phyloP scores from a whole-genome alignment of 2,329 filamentous ascomycete genomes.

The Fusarium pseudoanthophilum region DNA sequence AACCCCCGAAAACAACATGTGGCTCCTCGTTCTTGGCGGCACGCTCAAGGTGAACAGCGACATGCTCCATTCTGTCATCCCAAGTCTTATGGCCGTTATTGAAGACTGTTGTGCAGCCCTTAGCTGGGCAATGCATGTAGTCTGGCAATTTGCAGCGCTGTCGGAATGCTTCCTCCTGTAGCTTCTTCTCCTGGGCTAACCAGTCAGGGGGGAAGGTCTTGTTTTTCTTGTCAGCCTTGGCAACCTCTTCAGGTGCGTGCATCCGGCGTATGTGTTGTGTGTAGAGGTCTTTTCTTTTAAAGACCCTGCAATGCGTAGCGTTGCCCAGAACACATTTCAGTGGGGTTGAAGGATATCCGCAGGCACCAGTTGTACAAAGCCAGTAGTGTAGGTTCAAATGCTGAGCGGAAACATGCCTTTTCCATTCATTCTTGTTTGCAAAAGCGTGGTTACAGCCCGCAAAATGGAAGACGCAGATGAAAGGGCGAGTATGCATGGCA shows the following conservation, averaged over 20 bases:
- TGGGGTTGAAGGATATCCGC: slow-evolving; percentile 51
- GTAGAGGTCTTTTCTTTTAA: slow-evolving; percentile 94
- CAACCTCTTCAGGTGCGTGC: slow-evolving; percentile 66
- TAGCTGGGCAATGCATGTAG: slow-evolving; percentile 69
- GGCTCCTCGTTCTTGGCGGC: slow-evolving; percentile 47
- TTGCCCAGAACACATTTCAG: slow-evolving; percentile 22
- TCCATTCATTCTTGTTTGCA: slow-evolving; percentile 92
- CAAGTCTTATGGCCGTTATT: slow-evolving; percentile 70
- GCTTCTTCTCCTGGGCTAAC: slow-evolving; percentile 65
- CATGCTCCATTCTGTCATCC: slow-evolving; percentile 89
- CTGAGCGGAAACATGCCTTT: slow-evolving; percentile 84
- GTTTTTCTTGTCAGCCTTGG: slow-evolving; percentile 49
- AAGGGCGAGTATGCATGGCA: slow-evolving; percentile 68
- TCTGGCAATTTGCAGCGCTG: slow-evolving; percentile 71
- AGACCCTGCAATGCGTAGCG: slow-evolving; percentile 69
- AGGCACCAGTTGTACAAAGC: slow-evolving; percentile 75
- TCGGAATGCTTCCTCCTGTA: slow-evolving; percentile 69
- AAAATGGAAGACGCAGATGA: slow-evolving; percentile 80
- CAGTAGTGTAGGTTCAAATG: slow-evolving; percentile 81
- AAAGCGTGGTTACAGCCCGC: slow-evolving; percentile 82
- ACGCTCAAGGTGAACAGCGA: slow-evolving; percentile 79
- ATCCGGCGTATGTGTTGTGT: slow-evolving; percentile 88
- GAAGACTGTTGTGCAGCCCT: slow-evolving; percentile 70
- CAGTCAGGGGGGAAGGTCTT: slow-evolving; percentile 52
- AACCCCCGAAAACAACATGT: slow-evolving; percentile 53